Base-by-base conservation (phyloP, 305 asterid genomes). In the Rubia tinctorum region DNA sequence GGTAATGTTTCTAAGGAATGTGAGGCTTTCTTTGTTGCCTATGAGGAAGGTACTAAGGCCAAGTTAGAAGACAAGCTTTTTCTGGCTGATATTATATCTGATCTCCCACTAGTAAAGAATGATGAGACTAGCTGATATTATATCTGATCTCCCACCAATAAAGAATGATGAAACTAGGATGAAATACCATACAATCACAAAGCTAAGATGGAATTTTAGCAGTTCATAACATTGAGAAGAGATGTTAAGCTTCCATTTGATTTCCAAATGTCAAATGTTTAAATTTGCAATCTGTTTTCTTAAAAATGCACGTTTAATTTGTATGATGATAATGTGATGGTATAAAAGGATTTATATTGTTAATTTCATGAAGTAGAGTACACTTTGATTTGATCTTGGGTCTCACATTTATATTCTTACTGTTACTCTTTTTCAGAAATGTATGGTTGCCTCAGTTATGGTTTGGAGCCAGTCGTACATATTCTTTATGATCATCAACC, bases 81-180 rank as follows among this genome's bases (percentile, higher is more conserved):
- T 47, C 93, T 92, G 22, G 87, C 78, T 0, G 96, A 92, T 79
- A 95, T 93, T 14, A 84, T 94, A 51, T 88, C 91, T 10, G 98
- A 94, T 79, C 96, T 92, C 20, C 98, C 97, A n/a, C 71, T 15
- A 20, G 98, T 84, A 39, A 12, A 71, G 67, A 92, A 95, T 59
- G 43, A 86, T n/a, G 94, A 88, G 77, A n/a, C 49, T 4, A 79
- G 88, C 79, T 0, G 97, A 92, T 79, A 95, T 93, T 14, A 84
- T 94, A 51, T 88, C 91, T 10, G 98, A 94, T 78, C 96, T 92
- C 20, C 98, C 98, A 22, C 71, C 20, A 20, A 97, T 84, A 37
- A 11, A 71, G 68, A 92, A 95, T 59, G 43, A 86, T n/a, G 94
- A 88, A 76, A n/a, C 49, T 3, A 80, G 13, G 96, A 90, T 78